These are phyloP conservation scores for Lachancea waltii DNA, from an alignment of 805 yeast genomes.

Conservation along the genomic window DNA sequence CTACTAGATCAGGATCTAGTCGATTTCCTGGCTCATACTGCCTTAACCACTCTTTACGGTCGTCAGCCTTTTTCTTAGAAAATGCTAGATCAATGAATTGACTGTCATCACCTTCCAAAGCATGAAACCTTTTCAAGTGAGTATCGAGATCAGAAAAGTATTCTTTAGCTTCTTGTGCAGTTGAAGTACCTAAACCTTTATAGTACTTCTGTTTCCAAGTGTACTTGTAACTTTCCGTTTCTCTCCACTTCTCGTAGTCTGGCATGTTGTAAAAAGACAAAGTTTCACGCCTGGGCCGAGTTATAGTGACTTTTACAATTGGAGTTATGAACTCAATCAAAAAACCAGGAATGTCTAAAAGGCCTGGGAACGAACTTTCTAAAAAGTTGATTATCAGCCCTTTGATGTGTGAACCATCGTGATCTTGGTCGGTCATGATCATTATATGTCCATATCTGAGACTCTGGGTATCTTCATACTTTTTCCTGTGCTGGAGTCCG, in stretches of 20 bases:
- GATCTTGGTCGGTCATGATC: slow-evolving; percentile 99
- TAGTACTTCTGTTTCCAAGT: slow-evolving; percentile 93
- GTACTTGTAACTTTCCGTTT: slow-evolving; percentile 61
- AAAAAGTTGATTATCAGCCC: slow-evolving; percentile 90
- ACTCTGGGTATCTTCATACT: slow-evolving; percentile 63
- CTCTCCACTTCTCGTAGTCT: slow-evolving; percentile 91
- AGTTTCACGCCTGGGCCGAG: slow-evolving; percentile 51
- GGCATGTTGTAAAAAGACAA: slow-evolving; percentile 91
- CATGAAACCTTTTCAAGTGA: slow-evolving; percentile 80
- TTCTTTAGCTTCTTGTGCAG: slow-evolving; percentile 73
- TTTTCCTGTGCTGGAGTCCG: slow-evolving; percentile 90
- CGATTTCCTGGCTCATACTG: slow-evolving; percentile 89
- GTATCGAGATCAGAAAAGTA: slow-evolving; percentile 79
- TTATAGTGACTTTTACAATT: slow-evolving; percentile 80
- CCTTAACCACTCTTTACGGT: slow-evolving; percentile 94
- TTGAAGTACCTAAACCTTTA: slow-evolving; percentile 97
- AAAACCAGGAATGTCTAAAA: slow-evolving; percentile 85
- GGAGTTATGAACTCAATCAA: slow-evolving; percentile 93
- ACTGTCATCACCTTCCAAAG: slow-evolving; percentile 71
- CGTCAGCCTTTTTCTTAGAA: slow-evolving; percentile 92
- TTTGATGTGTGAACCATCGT: slow-evolving; percentile 96
- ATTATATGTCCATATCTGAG: slow-evolving; percentile 92
- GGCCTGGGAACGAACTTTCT: slow-evolving; percentile 91
- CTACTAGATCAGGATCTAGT: slow-evolving; percentile 66
- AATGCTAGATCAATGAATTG: slow-evolving; percentile 84